A percentile compares a stretch with the other conserved stretches of the same genome.
These are phyloP conservation scores for Russula earlei DNA, from an alignment of 768 basidiomycete genomes.

Conservation along the genomic window DNA sequence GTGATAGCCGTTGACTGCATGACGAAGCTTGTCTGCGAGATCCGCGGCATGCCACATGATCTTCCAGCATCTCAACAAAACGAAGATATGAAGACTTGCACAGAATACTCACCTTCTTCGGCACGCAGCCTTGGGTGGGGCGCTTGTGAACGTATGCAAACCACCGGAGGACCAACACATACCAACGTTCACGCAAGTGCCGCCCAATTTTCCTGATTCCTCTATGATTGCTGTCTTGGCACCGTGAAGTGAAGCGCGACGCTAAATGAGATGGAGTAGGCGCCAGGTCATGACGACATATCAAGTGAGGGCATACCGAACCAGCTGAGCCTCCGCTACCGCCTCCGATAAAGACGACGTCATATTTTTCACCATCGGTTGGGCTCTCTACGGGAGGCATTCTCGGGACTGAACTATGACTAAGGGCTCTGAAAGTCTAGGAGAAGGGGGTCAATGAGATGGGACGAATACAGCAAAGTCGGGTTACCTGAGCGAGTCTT, in stretches of 20 bases:
- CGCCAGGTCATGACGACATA: neutral
- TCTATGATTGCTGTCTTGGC: slow-evolving; percentile 92
- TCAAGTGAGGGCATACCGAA: slow-evolving; percentile 50
- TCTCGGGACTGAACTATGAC: slow-evolving; percentile 29
- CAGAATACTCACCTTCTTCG: slow-evolving; percentile 69
- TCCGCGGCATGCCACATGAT: slow-evolving; percentile 99
- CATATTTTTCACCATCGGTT: slow-evolving; percentile 51
- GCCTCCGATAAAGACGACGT: slow-evolving; percentile 84
- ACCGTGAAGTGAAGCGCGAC: slow-evolving; percentile 86
- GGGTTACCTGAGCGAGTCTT: slow-evolving; percentile 10
- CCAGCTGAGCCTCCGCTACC: slow-evolving; percentile 90
- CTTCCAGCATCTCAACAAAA: slow-evolving; percentile 30
- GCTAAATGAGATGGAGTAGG: slow-evolving; percentile 34
- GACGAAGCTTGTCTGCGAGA: slow-evolving; percentile 71
- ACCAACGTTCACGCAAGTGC: slow-evolving; percentile 98
- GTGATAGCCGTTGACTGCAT: slow-evolving; percentile 66
- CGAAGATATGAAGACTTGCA: neutral
- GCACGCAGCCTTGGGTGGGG: slow-evolving; percentile 68
- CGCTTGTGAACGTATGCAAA: neutral
- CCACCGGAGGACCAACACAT: slow-evolving; percentile 25
- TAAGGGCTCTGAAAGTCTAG: slow-evolving; percentile 41
- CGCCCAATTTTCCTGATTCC: slow-evolving; percentile 63
- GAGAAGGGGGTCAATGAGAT: neutral
- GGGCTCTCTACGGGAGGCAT: slow-evolving; percentile 72
- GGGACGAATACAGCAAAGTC: neutral